A percentile compares a stretch with the other conserved stretches of the same genome.
Conservation (phyloP, 2,329 filamentous ascomycete genomes). For the Pseudogymnoascus sp. region DNA sequence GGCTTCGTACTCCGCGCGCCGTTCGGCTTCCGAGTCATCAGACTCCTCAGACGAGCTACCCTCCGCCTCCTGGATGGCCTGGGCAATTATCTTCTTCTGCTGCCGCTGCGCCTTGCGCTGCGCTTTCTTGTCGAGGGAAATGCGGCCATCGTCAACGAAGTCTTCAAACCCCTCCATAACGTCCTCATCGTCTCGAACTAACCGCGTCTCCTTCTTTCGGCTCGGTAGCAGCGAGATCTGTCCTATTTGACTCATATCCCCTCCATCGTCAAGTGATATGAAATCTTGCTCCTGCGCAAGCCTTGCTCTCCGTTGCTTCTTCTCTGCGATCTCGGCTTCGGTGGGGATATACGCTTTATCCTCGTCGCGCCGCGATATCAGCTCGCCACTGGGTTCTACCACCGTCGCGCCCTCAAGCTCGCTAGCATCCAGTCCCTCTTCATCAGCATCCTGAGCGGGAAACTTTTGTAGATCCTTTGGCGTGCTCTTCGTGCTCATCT, state of each 20-base stretch:
- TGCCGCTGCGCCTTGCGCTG: slow-evolving; percentile 63
- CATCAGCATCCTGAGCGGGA: slow-evolving; percentile 39
- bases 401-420: slow-evolving; percentile 60
- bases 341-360: slow-evolving; percentile 57
- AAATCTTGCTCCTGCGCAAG: slow-evolving; percentile 67
- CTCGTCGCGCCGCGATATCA: slow-evolving; percentile 11
- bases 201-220: slow-evolving; percentile 63
- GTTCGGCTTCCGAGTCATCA: slow-evolving; percentile 64
- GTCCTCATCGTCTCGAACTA: slow-evolving; percentile 83
- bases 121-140: slow-evolving; percentile 72
- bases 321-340: slow-evolving; percentile 79
- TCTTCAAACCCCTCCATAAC: slow-evolving; percentile 90
- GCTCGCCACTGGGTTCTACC: slow-evolving; percentile 40
- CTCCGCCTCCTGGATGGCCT: slow-evolving; percentile 76
- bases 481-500: slow-evolving; percentile 76
- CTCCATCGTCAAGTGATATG: slow-evolving; percentile 56
- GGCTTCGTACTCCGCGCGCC: slow-evolving; percentile 76
- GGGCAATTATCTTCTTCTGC: slow-evolving; percentile 71
- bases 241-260: slow-evolving; percentile 30
- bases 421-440: slow-evolving; percentile 51
- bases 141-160: slow-evolving; percentile 76
- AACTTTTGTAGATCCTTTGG: slow-evolving; percentile 55
- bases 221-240: slow-evolving; percentile 37
- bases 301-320: slow-evolving; percentile 81
- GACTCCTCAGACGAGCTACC: slow-evolving; percentile 55